phyloP scores from a whole-genome alignment of 2,329 filamentous ascomycete species.

The Scedosporium minutisporum region DNA sequence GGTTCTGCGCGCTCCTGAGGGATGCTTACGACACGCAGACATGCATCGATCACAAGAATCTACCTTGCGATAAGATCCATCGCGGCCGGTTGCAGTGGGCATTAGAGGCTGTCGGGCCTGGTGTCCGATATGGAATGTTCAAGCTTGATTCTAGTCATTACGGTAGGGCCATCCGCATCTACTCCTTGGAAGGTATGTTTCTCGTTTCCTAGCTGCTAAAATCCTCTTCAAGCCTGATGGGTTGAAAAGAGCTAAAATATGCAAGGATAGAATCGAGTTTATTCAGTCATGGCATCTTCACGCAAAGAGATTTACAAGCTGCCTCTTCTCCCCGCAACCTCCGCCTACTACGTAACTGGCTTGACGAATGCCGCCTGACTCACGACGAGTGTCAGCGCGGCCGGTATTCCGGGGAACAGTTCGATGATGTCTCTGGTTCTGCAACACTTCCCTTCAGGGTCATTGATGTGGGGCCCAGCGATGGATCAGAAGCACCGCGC shows the following conservation, averaged over 20 bases:
- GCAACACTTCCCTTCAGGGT: background rate
- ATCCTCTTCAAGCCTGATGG: background rate
- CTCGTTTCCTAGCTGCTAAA: background rate
- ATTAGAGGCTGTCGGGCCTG: background rate
- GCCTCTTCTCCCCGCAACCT: background rate
- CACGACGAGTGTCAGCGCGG: background rate
- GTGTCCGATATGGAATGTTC: background rate
- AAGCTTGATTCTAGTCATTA: background rate
- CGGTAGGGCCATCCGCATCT: background rate
- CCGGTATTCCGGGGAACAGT: background rate
- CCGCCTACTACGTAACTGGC: background rate
- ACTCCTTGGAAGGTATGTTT: background rate
- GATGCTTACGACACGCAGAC: background rate
- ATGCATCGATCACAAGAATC: background rate
- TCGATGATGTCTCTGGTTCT: background rate
- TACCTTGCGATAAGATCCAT: background rate
- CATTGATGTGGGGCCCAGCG: background rate
- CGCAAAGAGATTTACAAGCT: background rate
- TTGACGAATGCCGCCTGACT: background rate
- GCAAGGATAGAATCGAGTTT: conserved; percentile 1
- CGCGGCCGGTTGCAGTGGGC: background rate
- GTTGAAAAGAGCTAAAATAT: background rate
- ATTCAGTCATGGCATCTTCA: background rate
- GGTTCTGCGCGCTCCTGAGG: background rate
- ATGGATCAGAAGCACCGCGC: background rate